Evolutionary conservation across 2,329 filamentous ascomycete genomes (phyloP).

Genomic region (Chrysoporthe puriensis): DNA sequence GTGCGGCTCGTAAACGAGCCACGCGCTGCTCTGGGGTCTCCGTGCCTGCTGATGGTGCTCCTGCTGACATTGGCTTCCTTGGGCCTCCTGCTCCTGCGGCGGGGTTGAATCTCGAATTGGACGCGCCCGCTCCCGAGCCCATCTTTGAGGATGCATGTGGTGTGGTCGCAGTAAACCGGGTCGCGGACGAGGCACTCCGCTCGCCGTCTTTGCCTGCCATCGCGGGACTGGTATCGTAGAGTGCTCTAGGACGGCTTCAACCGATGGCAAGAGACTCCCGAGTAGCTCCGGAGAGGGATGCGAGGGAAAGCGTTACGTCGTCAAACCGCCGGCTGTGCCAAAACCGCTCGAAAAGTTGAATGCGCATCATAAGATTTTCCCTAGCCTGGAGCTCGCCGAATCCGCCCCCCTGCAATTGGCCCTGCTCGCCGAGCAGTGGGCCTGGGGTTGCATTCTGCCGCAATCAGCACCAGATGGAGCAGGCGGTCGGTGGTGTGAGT

Average conservation of each 20-base stretch:
- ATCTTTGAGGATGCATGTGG: conserved; percentile 71
- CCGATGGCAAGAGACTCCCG: not conserved
- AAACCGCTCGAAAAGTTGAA: conserved; percentile 16
- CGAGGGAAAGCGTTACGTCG: not conserved
- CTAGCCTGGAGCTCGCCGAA: conserved; percentile 17
- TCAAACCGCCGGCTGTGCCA: not conserved
- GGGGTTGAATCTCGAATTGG: conserved; percentile 28
- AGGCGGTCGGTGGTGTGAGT: conserved; percentile 9
- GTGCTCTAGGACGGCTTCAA: not conserved
- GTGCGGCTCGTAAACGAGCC: conserved; percentile 67
- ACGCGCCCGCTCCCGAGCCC: conserved; percentile 41
- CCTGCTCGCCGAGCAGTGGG: not conserved
- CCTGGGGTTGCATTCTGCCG: conserved; percentile 6
- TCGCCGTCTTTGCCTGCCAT: conserved; percentile 27
- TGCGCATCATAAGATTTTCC: conserved; percentile 25
- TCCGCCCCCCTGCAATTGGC: conserved; percentile 10
- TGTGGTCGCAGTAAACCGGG: conserved; percentile 73
- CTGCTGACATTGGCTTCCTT: conserved; percentile 13
- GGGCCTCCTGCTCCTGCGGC: conserved; percentile 26
- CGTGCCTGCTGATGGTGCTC: conserved; percentile 32
- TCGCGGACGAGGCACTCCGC: conserved; percentile 77
- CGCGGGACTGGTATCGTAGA: not conserved
- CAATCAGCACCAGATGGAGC: not conserved
- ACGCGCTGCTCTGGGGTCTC: conserved; percentile 74
- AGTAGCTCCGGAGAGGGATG: not conserved